Conservation (phyloP, 805 yeast species). For the Metschnikowia cerradonensis region DNA sequence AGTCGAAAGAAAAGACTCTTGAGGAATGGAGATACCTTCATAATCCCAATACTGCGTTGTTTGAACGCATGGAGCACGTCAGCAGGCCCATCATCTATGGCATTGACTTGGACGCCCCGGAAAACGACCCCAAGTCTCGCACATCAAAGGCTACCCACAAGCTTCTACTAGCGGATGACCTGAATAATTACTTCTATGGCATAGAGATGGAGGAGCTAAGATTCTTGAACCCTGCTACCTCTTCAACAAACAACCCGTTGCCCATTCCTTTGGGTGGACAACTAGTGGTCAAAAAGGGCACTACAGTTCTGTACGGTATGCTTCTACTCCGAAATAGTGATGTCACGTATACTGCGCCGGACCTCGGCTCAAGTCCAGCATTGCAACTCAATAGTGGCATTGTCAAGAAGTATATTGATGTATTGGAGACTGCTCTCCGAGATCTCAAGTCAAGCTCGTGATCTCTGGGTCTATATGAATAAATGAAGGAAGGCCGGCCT, state of each 20-base stretch:
- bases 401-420: slow-evolving; percentile 22
- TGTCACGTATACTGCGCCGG: slow-evolving; percentile 32
- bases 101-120: slow-evolving; percentile 38
- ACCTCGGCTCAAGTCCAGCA: slow-evolving; percentile 21
- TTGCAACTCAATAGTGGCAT: slow-evolving; percentile 31
- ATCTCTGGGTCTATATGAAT: background rate
- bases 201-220: slow-evolving; percentile 52
- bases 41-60: slow-evolving; percentile 58
- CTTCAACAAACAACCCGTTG: slow-evolving; percentile 24
- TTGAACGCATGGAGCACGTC: slow-evolving; percentile 48
- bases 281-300: slow-evolving; percentile 45
- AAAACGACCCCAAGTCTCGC: slow-evolving; percentile 4
- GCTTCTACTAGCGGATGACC: slow-evolving; percentile 52
- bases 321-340: slow-evolving; percentile 31
- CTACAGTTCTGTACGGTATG: slow-evolving; percentile 46
- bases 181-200: slow-evolving; percentile 51
- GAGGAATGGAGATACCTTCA: slow-evolving; percentile 50
- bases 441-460: slow-evolving; percentile 4
- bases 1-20: slow-evolving; percentile 47
- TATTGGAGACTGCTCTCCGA: slow-evolving; percentile 23
- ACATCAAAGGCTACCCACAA: slow-evolving; percentile 36
- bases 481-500: background rate
- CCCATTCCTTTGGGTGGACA: slow-evolving; percentile 53
- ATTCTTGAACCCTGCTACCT: slow-evolving; percentile 37
- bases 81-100: slow-evolving; percentile 43